These are phyloP conservation scores for maize (Zea mays) DNA, from an alignment of 176 grass and related monocot species.

Conservation along the genomic window DNA sequence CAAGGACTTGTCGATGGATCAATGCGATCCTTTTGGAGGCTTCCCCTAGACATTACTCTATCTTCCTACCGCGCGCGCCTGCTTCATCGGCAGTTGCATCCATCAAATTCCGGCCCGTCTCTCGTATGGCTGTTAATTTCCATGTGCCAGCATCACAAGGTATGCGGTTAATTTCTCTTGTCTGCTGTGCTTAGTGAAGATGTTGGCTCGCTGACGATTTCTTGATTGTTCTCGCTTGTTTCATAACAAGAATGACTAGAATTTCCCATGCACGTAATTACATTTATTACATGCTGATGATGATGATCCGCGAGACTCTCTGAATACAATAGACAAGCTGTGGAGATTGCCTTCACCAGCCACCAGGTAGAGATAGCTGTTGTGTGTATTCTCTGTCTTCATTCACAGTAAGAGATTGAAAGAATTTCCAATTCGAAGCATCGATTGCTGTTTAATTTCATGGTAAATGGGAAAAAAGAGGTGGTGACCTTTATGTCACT, in stretches of 20 bases:
- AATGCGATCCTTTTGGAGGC: slow-evolving; percentile 79
- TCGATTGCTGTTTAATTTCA: background rate
- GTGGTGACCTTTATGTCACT: background rate
- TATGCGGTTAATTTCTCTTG: background rate
- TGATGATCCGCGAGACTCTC: background rate
- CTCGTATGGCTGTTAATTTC: background rate
- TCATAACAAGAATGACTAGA: background rate
- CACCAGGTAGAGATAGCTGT: background rate
- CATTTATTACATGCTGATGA: slow-evolving; percentile 13
- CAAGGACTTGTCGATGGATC: slow-evolving; percentile 42
- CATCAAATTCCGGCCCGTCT: background rate
- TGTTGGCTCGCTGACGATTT: background rate
- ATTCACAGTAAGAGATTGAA: background rate
- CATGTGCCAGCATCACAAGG: slow-evolving; percentile 16
- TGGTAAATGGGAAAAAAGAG: background rate
- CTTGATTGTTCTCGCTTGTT: background rate
- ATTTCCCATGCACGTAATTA: background rate
- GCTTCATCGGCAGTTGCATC: background rate
- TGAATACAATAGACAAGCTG: background rate
- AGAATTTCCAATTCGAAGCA: background rate
- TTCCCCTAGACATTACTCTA: slow-evolving; percentile 60
- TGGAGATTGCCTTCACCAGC: background rate
- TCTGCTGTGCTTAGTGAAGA: background rate
- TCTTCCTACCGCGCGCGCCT: background rate
- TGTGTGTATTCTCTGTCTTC: background rate